Base-by-base conservation (phyloP, 1,284 basidiomycete genomes). In the Rhodotorula sp. region DNA sequence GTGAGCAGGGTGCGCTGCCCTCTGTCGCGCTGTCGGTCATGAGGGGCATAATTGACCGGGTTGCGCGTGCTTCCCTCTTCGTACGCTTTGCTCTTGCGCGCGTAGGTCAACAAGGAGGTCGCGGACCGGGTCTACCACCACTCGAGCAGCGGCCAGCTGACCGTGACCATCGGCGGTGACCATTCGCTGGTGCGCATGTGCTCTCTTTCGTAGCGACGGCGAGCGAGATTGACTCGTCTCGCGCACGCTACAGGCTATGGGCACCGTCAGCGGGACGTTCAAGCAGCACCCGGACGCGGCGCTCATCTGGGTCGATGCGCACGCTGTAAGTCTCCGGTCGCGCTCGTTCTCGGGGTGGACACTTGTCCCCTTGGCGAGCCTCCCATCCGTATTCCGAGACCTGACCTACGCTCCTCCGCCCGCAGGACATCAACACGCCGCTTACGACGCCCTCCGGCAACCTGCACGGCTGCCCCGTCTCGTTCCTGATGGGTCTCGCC, bases 401-500 rank as follows among this genome's bases (percentile, higher is more conserved):
- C 21, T 12, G 2, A 41, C 65, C 66, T 25, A 67, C 27, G 0
- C 8, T n/a, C 0, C n/a, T 15, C 29, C 13, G 91, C 9, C 91
- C 94, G 77, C 90, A 94, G 54, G 97, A 99, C 82, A 94, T 99
- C 84, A 98, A 99, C 84, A 97, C 95, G 15, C 85, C 88, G 13
- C 86, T 90, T 66, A 90, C 92, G 21, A 97, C 95, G 34, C 79
- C 79, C 27, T 90, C 91, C 69, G 95, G 96, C 58, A 98, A 99
- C 83, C 89, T 99, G 73, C 97, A 99, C 84, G 97, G 97, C 75
- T 97, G 97, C 89, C 97, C 96, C 51, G 87, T 98, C 61, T 92
- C 96, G 29, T 99, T 99, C 88, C 88, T 99, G 57, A 74, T 83
- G 58, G 82, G 82, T 15, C 75, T 83, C 22, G 72, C 79, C 21